These are phyloP conservation scores for Ophiostoma tasmaniense DNA, from an alignment of 2,329 filamentous ascomycete genomes.

Conservation along the genomic window DNA sequence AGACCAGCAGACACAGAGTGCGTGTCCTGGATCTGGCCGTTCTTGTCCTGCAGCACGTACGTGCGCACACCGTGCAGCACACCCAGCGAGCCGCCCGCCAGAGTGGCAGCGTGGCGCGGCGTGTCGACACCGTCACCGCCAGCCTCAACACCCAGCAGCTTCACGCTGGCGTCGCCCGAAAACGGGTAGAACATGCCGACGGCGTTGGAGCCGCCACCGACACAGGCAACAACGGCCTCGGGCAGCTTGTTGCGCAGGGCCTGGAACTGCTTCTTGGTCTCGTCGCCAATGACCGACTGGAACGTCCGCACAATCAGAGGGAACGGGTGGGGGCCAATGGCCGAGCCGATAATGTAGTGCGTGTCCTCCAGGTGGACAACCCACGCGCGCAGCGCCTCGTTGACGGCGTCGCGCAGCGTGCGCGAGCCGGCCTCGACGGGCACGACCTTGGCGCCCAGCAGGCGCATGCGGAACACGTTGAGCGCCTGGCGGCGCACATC, in stretches of 20 bases:
- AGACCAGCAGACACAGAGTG: conserved; percentile 95
- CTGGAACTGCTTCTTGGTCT: conserved; percentile 88
- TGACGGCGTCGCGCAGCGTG: conserved; percentile 80
- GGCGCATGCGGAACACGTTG: conserved; percentile 97
- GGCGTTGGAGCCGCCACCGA: conserved; percentile 91
- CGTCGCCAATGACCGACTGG: conserved; percentile 90
- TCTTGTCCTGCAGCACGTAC: conserved; percentile 84
- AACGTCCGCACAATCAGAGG: conserved; percentile 95
- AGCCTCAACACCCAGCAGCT: conserved; percentile 87
- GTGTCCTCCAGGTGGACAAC: conserved; percentile 87
- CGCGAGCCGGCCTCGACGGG: conserved; percentile 85
- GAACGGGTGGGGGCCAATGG: conserved; percentile 96
- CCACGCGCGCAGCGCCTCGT: conserved; percentile 91
- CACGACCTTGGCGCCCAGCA: conserved; percentile 86
- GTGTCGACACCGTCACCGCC: conserved; percentile 91
- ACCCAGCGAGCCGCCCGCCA: conserved; percentile 78
- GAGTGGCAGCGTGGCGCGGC: conserved; percentile 73
- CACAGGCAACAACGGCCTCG: conserved; percentile 92
- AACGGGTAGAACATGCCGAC: conserved; percentile 99
- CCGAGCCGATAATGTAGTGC: conserved; percentile 96
- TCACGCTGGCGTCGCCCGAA: conserved; percentile 72
- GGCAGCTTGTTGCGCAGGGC: conserved; percentile 80
- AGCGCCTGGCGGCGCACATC: conserved; percentile 92
- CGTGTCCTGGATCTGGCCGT: conserved; percentile 90
- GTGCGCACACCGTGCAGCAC: conserved; percentile 94